Conservation (phyloP, 495 filamentous ascomycete genomes). For the Aspergillus homomorphus region DNA sequence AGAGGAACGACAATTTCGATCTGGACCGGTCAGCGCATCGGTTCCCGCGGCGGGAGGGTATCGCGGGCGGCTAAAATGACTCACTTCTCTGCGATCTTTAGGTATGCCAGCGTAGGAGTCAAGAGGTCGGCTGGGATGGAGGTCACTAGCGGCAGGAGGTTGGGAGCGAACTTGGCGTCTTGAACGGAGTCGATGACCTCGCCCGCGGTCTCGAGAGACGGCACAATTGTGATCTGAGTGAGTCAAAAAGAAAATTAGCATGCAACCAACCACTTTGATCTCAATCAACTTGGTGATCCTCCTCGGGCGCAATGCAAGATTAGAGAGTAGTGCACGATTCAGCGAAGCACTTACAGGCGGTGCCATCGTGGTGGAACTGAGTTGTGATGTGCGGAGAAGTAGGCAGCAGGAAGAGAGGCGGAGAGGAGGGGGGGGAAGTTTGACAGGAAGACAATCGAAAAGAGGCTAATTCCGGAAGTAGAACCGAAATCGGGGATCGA, state of each 20-base stretch:
- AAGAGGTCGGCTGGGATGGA: constrained; percentile 87
- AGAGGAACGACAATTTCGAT: constrained; percentile 66
- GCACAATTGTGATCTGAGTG: constrained; percentile 38
- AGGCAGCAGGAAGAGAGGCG: constrained; percentile 10
- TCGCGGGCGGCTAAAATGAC: constrained; percentile 26
- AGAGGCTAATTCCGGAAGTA: constrained; percentile 1
- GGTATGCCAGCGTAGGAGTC: constrained; percentile 86
- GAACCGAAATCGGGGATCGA: constrained; percentile 1
- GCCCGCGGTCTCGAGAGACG: constrained; percentile 42
- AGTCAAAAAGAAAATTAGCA: constrained; percentile 16
- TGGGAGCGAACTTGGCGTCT: constrained; percentile 59
- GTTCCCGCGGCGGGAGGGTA: constrained; percentile 1
- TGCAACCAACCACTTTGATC: constrained; percentile 13
- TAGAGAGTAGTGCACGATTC: neutral
- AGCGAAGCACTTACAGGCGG: constrained; percentile 29
- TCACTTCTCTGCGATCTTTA: constrained; percentile 77
- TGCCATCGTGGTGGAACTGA: constrained; percentile 28
- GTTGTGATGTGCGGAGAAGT: constrained; percentile 11
- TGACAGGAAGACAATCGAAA: neutral
- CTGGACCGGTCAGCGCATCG: constrained; percentile 21
- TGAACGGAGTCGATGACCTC: constrained; percentile 52
- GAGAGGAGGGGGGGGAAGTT: neutral
- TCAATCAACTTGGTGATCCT: neutral
- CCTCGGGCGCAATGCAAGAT: neutral
- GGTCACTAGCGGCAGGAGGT: constrained; percentile 80